Evolutionary conservation across 2,329 filamentous ascomycete species (phyloP).

Genomic region (Colletotrichum orbiculare): DNA sequence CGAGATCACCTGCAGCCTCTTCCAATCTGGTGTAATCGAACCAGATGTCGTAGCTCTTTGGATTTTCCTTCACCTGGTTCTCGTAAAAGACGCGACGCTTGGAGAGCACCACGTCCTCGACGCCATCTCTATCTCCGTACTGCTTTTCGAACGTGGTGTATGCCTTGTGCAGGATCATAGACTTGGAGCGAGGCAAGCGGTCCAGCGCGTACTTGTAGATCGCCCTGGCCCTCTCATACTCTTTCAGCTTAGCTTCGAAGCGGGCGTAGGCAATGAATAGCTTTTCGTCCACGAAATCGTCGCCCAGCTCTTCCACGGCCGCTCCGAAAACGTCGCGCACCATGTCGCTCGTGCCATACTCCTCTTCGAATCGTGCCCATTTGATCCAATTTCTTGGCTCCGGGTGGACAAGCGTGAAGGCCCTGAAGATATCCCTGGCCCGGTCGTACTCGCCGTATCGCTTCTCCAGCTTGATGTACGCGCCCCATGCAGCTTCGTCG

Average conservation of each 20-base stretch:
- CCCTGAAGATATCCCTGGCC: constrained; percentile 88
- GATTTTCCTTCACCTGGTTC: constrained; percentile 91
- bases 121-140: constrained; percentile 90
- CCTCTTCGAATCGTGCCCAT: constrained; percentile 97
- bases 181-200: constrained; percentile 87
- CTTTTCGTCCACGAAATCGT: constrained; percentile 96
- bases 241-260: constrained; percentile 94
- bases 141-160: constrained; percentile 99
- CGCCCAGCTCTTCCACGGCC: constrained; percentile 89
- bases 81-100: constrained; percentile 95
- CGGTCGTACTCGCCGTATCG: constrained; percentile 91
- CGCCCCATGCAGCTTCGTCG: constrained; percentile 93
- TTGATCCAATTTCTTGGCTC: constrained; percentile 99
- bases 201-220: constrained; percentile 98
- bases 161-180: constrained; percentile 85
- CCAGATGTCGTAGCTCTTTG: constrained; percentile 97
- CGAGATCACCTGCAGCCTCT: constrained; percentile 83
- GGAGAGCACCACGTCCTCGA: constrained; percentile 95
- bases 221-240: constrained; percentile 90
- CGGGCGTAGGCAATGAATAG: constrained; percentile 96
- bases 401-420: constrained; percentile 92
- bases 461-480: constrained; percentile 98
- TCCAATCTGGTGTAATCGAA: constrained; percentile 94
- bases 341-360: constrained; percentile 89
- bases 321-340: constrained; percentile 92